Conservation (phyloP, 2,329 filamentous ascomycete genomes). For the Beauveria asiatica region DNA sequence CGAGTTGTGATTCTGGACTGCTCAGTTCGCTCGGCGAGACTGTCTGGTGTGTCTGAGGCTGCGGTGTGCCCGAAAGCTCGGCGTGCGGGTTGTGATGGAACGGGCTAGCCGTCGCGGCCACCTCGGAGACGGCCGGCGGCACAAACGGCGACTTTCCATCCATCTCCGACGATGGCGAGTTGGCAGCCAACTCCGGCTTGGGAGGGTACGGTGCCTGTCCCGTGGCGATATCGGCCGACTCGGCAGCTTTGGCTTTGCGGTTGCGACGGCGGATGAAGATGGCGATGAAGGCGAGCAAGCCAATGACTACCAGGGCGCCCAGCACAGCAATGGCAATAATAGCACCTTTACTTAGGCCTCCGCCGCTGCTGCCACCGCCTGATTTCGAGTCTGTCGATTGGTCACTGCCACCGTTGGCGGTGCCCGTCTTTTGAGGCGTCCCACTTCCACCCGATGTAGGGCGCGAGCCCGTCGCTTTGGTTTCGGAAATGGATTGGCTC, state of each 20-base stretch:
- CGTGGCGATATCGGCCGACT: not conserved
- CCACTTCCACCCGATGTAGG: not conserved
- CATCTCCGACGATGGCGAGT: constrained; percentile 5
- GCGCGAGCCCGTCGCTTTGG: not conserved
- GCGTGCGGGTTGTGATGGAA: not conserved
- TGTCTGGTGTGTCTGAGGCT: not conserved
- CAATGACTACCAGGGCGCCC: not conserved
- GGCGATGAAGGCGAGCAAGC: not conserved
- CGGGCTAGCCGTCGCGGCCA: not conserved
- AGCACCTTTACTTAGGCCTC: not conserved
- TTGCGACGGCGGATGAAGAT: constrained; percentile 5
- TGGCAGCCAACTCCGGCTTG: not conserved
- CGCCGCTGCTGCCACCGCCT: not conserved
- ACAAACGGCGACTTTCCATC: not conserved
- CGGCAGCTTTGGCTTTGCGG: not conserved
- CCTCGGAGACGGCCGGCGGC: not conserved
- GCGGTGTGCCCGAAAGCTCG: not conserved
- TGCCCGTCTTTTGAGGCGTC: not conserved
- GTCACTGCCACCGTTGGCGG: not conserved
- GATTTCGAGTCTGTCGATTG: not conserved
- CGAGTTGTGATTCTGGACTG: not conserved
- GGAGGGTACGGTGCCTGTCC: not conserved
- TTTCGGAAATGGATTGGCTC: constrained; percentile 22
- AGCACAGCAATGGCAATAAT: constrained; percentile 9
- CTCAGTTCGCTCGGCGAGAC: constrained; percentile 3